A percentile compares a stretch with the other conserved stretches of the same genome.
Evolutionary conservation across 768 basidiomycete genomes (phyloP).

Genomic region (Trametes sanguinea): DNA sequence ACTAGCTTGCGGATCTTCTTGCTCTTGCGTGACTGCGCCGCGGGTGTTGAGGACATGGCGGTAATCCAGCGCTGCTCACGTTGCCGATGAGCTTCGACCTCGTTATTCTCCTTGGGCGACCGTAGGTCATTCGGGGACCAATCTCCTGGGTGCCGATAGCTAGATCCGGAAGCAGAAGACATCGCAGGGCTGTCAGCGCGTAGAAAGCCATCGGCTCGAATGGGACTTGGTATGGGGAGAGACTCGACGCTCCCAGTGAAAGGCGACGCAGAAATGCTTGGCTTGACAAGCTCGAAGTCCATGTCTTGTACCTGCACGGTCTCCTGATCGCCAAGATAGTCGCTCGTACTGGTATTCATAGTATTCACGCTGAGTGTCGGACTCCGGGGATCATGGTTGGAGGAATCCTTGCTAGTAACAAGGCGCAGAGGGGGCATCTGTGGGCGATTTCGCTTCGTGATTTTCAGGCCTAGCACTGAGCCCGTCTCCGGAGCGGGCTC

Average conservation of each 20-base stretch:
- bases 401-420: constrained; percentile 21
- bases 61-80: constrained; percentile 80
- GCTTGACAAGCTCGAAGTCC: constrained; percentile 79
- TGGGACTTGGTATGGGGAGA: constrained; percentile 25
- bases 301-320: constrained; percentile 77
- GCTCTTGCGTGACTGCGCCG: constrained; percentile 69
- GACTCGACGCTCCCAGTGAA: constrained; percentile 24
- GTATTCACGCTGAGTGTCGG: constrained; percentile 26
- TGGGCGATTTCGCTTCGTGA: constrained; percentile 11
- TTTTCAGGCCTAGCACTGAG: constrained; percentile 24
- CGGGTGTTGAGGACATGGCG: constrained; percentile 53
- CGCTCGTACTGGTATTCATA: constrained; percentile 18
- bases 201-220: constrained; percentile 25
- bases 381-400: constrained; percentile 35
- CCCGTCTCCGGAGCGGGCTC: constrained; percentile 40
- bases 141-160: constrained; percentile 10
- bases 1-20: constrained; percentile 79
- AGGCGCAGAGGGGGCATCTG: constrained; percentile 17
- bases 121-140: constrained; percentile 3
- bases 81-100: constrained; percentile 63
- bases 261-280: constrained; percentile 43
- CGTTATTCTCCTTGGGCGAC: constrained; percentile 9
- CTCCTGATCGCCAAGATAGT: constrained; percentile 41
- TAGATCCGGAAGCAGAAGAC: constrained; percentile 29
- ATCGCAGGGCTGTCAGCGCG: constrained; percentile 36